These are phyloP conservation scores for Lodderomyces oxycetoniae DNA, from an alignment of 1,139 yeast genomes.

Conservation along the genomic window DNA sequence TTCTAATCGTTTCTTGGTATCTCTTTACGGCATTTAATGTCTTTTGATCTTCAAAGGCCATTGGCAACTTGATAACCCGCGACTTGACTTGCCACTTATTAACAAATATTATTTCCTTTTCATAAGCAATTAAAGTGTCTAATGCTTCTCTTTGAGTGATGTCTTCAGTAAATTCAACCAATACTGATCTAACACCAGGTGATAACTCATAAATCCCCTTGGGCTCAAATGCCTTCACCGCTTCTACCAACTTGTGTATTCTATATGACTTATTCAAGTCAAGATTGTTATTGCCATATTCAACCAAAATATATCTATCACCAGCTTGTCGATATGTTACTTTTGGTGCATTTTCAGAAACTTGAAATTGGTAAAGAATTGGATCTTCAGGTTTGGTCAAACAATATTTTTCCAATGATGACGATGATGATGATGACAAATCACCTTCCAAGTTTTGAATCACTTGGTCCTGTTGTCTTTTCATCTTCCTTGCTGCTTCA, in stretches of 20 bases:
- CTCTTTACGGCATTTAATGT: constrained; percentile 86
- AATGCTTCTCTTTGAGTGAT: constrained; percentile 60
- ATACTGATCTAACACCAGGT: constrained; percentile 91
- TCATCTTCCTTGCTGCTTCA: constrained; percentile 62
- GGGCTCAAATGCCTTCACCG: constrained; percentile 61
- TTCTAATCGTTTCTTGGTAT: constrained; percentile 87
- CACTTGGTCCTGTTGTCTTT: constrained; percentile 51
- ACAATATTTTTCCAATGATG: constrained; percentile 28
- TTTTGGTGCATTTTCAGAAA: constrained; percentile 54
- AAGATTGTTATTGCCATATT: constrained; percentile 85
- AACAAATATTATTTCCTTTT: constrained; percentile 64
- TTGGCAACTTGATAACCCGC: constrained; percentile 77
- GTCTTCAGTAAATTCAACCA: constrained; percentile 72
- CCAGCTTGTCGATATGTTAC: constrained; percentile 95
- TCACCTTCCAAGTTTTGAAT: constrained; percentile 42
- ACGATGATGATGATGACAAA: no score
- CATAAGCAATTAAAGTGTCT: constrained; percentile 64
- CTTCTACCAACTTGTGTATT: constrained; percentile 73
- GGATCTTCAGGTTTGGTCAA: constrained; percentile 54
- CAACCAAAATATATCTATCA: constrained; percentile 85
- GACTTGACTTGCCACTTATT: constrained; percentile 85
- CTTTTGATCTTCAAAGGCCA: constrained; percentile 92
- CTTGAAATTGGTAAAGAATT: constrained; percentile 47
- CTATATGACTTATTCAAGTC: constrained; percentile 83
- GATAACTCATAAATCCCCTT: constrained; percentile 91